Evolutionary conservation across 805 yeast species (phyloP), one percentile per base, ranked within the genome.

Genomic region (Candida glaebosa): DNA sequence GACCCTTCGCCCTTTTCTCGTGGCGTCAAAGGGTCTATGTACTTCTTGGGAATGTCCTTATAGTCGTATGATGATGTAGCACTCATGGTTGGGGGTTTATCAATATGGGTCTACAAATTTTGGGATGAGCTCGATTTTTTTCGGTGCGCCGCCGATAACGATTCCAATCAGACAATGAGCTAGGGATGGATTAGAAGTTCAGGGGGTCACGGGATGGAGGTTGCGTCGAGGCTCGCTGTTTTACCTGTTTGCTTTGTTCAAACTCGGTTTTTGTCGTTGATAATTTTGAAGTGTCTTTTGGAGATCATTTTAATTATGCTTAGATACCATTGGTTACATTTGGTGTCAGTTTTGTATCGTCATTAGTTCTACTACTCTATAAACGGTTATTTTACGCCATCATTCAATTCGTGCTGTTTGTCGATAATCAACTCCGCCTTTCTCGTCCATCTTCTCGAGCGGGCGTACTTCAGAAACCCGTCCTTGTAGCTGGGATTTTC

Each of bases 381-480:
- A n/a, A n/a, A n/a, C n/a, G n/a, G n/a, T n/a, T 28, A 28, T 10
- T 28, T 28, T 6, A 28, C 31, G 5, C 31, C 38, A 35, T 35
- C 38, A 8, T 20, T 12, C 12, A 24, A 24, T 35, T 35, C 38
- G 16, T 35, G 38, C 14, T 39, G 41, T 34, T 60, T 60, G 37
- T 60, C 65, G 37, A 60, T 57, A 4, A 53, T 37, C 31, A 60
- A 48, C 24, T 60, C 44, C 2, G 82, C 81, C 43, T 65, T 65
- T 38, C 84, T 65, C 1, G 57, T 56, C 79, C 83, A 75, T 43
- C 62, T 66, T 34, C 84, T 58, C 0, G 76, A 57, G 34, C 86
- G 56, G 0, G 85, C 80, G 49, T 67, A 78, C 35, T 68, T 65
- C 1, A 73, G 57, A 15, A 77, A 58, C 0, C 81, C 74, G 47